A percentile compares a stretch with the other conserved stretches of the same genome.
Conservation (phyloP, 2,329 filamentous ascomycete species). For the Podosphaera leucotricha region DNA sequence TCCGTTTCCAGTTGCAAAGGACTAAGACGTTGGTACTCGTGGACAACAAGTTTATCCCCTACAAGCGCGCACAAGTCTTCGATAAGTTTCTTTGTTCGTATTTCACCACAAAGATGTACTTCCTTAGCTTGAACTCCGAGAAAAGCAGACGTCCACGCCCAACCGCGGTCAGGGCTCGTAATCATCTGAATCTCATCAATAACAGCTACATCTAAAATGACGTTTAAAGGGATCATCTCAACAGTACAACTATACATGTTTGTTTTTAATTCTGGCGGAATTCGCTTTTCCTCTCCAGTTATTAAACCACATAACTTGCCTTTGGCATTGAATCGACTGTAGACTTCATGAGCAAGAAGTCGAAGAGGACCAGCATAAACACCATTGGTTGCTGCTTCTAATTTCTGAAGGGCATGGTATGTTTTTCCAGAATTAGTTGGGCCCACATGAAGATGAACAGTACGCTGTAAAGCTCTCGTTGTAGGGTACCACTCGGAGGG, state of each 20-base stretch:
- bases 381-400: constrained; percentile 53
- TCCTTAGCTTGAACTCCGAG: constrained; percentile 72
- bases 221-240: constrained; percentile 46
- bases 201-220: constrained; percentile 57
- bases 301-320: constrained; percentile 56
- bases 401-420: constrained; percentile 68
- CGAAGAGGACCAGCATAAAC: constrained; percentile 81
- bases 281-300: constrained; percentile 72
- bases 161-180: constrained; percentile 52
- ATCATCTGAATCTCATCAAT: constrained; percentile 99
- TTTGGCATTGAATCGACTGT: constrained; percentile 57
- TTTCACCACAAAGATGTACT: constrained; percentile 81
- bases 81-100: constrained; percentile 57
- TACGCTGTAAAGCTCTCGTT: constrained; percentile 57
- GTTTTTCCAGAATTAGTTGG: constrained; percentile 98
- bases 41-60: constrained; percentile 63
- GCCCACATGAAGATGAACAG: constrained; percentile 77
- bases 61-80: constrained; percentile 51
- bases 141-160: constrained; percentile 83
- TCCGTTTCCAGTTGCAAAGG: constrained; percentile 41
- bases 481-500: constrained; percentile 83
- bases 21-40: constrained; percentile 65
- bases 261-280: constrained; percentile 32
- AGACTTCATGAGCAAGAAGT: constrained; percentile 84
- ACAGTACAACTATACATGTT: constrained; percentile 72